Evolutionary conservation across 2,329 filamentous ascomycete genomes (phyloP).

Genomic region (Pestalotiopsis sp.): DNA sequence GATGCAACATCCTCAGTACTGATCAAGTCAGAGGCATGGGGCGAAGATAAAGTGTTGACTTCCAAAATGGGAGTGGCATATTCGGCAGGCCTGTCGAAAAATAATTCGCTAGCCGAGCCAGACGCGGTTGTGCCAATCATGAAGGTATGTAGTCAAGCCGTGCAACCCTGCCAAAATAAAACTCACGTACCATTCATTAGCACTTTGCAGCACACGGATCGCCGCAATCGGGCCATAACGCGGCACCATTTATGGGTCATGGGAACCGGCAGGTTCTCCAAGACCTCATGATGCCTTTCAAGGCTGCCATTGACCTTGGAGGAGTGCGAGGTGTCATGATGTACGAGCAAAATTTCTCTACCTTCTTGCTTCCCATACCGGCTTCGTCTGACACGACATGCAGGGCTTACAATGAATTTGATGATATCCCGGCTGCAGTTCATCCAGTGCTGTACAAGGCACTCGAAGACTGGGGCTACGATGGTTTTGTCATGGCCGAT

Average conservation of each 20-base stretch:
- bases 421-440: conserved; percentile 39
- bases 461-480: conserved; percentile 38
- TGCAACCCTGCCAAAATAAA: not conserved
- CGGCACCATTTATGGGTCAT: conserved; percentile 42
- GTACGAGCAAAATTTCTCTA: conserved; percentile 21
- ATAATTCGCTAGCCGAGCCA: conserved; percentile 39
- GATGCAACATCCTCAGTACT: not conserved
- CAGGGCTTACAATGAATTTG: conserved; percentile 41
- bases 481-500: conserved; percentile 42
- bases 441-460: conserved; percentile 38
- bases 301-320: conserved; percentile 41
- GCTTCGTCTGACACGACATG: no score
- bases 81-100: conserved; percentile 42
- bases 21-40: conserved; percentile 40
- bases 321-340: conserved; percentile 44
- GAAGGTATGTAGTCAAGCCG: conserved; percentile 29
- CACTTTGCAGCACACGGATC: conserved; percentile 46
- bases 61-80: conserved; percentile 45
- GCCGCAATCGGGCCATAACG: conserved; percentile 41
- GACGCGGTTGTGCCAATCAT: conserved; percentile 44
- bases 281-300: conserved; percentile 42
- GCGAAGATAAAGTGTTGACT: conserved; percentile 44
- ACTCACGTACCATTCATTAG: conserved; percentile 16
- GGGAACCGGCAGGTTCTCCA: conserved; percentile 42
- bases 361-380: no score